Conservation (phyloP, 2,329 filamentous ascomycete genomes). For the Sclerotinia spermophila region DNA sequence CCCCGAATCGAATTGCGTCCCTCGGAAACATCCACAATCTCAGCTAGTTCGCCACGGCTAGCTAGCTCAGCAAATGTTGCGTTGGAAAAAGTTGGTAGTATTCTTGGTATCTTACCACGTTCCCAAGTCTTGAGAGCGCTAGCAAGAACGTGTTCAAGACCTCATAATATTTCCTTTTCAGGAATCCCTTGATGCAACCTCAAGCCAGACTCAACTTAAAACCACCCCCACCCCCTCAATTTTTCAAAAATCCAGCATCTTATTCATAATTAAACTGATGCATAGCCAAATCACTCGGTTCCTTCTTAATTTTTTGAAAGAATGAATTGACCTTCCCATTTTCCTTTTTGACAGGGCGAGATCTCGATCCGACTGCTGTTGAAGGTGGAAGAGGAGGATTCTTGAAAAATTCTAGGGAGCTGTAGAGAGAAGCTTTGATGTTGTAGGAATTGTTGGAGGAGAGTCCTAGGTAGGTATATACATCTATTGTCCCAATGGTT, state of each 20-base stretch:
- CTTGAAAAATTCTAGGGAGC: conserved; percentile 41
- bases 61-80: background rate
- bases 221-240: background rate
- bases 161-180: background rate
- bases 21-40: too few relatives aligned
- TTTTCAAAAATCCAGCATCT: background rate
- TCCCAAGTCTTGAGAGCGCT: background rate
- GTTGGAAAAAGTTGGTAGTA: background rate
- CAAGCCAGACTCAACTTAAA: background rate
- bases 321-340: background rate
- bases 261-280: background rate
- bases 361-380: background rate
- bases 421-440: conserved; percentile 57
- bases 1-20: too few relatives aligned
- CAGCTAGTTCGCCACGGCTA: background rate
- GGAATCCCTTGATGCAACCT: background rate
- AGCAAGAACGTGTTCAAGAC: background rate
- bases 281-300: background rate
- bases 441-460: conserved; percentile 58
- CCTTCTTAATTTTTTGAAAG: background rate
- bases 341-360: background rate
- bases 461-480: conserved; percentile 64
- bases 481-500: conserved; percentile 46
- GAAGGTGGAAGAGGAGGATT: background rate
- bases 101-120: background rate